Conservation (phyloP, 371 early-diverging fungal species). For the Mucor plumbeus region DNA sequence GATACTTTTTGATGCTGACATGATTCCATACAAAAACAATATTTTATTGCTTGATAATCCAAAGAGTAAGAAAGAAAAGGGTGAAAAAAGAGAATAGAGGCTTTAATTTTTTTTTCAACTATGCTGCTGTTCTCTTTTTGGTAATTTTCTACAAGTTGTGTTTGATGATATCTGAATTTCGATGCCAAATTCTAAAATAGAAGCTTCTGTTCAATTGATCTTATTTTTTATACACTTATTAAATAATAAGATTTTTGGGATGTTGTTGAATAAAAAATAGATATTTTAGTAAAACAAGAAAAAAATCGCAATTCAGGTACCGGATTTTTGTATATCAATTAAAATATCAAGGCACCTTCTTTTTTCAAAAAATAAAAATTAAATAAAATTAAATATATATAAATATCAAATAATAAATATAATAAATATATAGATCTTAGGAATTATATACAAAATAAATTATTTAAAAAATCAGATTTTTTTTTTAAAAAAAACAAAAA, state of each 20-base stretch:
- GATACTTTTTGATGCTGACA: slow-evolving; percentile 16
- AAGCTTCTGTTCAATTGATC: neutral
- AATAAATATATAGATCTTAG: neutral
- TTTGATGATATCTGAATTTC: neutral
- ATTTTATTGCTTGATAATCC: slow-evolving; percentile 5
- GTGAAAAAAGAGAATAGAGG: neutral
- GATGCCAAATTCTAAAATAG: slow-evolving; percentile 4
- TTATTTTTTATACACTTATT: neutral
- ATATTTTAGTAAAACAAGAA: neutral
- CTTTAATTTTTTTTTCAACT: neutral
- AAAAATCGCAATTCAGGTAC: slow-evolving; percentile 26
- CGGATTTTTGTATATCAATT: slow-evolving; percentile 18
- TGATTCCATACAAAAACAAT: neutral
- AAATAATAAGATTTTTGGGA: neutral
- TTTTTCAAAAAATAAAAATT: slow-evolving; percentile 15
- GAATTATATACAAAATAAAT: neutral
- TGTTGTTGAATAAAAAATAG: neutral
- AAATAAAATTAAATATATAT: neutral
- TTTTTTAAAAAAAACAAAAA: slow-evolving; percentile 2
- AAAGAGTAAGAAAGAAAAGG: neutral
- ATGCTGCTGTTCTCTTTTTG: slow-evolving; percentile 10
- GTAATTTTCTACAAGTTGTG: neutral
- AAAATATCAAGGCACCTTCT: slow-evolving; percentile 2
- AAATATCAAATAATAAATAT: neutral
- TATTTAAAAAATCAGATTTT: neutral